Evolutionary conservation across 257 asterid species (phyloP).

Genomic region (Scutellaria barbata): DNA sequence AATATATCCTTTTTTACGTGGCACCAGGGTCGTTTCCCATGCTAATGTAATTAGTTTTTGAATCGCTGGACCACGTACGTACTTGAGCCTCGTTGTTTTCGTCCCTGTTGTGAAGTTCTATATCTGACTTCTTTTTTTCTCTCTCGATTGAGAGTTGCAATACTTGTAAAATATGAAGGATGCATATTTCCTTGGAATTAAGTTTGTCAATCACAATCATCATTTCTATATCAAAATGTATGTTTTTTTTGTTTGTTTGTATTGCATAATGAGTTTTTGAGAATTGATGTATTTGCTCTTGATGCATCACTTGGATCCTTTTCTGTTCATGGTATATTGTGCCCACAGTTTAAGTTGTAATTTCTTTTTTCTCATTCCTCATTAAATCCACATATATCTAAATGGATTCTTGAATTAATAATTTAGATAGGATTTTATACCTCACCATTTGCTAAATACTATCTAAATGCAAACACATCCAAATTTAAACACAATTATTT

Average conservation of each 20-base stretch:
- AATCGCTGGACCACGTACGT: conserved; percentile 36
- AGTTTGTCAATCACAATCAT: background rate
- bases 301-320: background rate
- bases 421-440: too few species aligned
- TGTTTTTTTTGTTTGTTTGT: background rate
- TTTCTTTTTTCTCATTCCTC: too few species aligned
- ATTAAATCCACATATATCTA: too few species aligned
- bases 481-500: too few species aligned
- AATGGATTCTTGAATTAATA: too few species aligned
- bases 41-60: conserved; percentile 38
- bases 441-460: too few species aligned
- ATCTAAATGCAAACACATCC: too few species aligned
- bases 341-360: too few species aligned
- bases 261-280: too few species aligned
- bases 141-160: conserved; percentile 32
- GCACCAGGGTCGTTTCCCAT: conserved; percentile 32
- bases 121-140: background rate
- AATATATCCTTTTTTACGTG: conserved; percentile 36
- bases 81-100: conserved; percentile 30
- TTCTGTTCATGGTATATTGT: too few species aligned
- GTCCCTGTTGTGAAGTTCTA: conserved; percentile 23
- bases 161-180: conserved; percentile 12
- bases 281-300: background rate
- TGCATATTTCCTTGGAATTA: background rate
- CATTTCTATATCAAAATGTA: background rate